These are phyloP conservation scores for Cadophora luteo-olivacea DNA, from an alignment of 2,329 filamentous ascomycete genomes.

Conservation along the genomic window DNA sequence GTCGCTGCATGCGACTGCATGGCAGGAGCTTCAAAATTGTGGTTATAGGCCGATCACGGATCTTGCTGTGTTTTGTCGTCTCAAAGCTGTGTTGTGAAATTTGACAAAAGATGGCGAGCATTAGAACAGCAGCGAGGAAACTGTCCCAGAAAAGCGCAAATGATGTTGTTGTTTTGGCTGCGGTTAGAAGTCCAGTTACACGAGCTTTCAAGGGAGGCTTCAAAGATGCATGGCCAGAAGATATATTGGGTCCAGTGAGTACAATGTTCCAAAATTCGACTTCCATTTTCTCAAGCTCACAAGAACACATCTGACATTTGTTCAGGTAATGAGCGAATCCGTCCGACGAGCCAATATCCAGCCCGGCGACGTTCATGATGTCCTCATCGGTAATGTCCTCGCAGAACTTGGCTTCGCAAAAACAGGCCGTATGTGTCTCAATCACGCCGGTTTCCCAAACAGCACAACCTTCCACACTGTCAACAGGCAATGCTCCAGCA, in stretches of 20 bases:
- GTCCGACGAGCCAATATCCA: conserved; percentile 66
- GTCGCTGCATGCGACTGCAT: neutral
- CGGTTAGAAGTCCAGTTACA: conserved; percentile 70
- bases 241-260: conserved; percentile 60
- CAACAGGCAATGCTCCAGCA: conserved; percentile 70
- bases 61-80: neutral
- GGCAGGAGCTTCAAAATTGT: conserved; percentile 2
- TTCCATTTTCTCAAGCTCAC: neutral
- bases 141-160: conserved; percentile 57
- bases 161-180: conserved; percentile 71
- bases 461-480: conserved; percentile 69
- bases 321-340: conserved; percentile 53
- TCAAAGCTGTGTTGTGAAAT: neutral
- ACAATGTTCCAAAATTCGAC: neutral
- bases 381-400: conserved; percentile 70
- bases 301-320: neutral
- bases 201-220: conserved; percentile 71
- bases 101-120: conserved; percentile 25
- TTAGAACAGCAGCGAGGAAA: conserved; percentile 26
- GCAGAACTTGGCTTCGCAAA: conserved; percentile 71
- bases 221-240: conserved; percentile 71
- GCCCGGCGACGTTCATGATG: conserved; percentile 64
- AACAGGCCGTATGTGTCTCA: conserved; percentile 70
- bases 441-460: conserved; percentile 66
- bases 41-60: neutral